Conservation (phyloP, 352 stramenopile genomes). For the Globisporangium takayamanum region DNA sequence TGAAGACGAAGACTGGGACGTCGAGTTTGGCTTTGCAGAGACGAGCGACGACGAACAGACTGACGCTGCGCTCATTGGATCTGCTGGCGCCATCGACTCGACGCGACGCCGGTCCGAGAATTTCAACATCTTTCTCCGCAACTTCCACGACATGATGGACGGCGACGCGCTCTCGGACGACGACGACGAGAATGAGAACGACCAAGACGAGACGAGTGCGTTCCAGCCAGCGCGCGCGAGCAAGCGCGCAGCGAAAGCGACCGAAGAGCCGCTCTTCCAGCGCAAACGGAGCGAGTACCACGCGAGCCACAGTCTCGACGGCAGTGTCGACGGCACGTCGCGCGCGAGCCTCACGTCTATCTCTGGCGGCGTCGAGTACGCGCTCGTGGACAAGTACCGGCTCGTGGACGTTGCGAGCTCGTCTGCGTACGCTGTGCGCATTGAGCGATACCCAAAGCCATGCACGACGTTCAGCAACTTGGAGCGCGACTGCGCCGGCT, state of each 20-base stretch:
- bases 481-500: conserved; percentile 36
- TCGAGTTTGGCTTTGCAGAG: conserved; percentile 67
- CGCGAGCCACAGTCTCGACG: conserved; percentile 39
- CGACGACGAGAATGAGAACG: conserved; percentile 31
- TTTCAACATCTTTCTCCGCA: conserved; percentile 77
- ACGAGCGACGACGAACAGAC: conserved; percentile 31
- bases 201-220: conserved; percentile 30
- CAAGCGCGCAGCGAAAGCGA: conserved; percentile 17
- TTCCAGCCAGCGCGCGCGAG: conserved; percentile 10
- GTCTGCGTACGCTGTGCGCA: conserved; percentile 67
- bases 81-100: conserved; percentile 41
- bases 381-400: conserved; percentile 61
- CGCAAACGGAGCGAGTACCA: conserved; percentile 31
- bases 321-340: conserved; percentile 11
- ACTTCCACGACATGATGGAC: conserved; percentile 75
- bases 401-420: conserved; percentile 65
- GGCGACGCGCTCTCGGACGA: conserved; percentile 56
- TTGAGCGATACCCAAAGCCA: conserved; percentile 75
- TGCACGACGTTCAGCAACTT: conserved; percentile 62
- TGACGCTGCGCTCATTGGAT: conserved; percentile 15
- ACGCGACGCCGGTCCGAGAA: conserved; percentile 62
- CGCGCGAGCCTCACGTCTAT: conserved; percentile 54
- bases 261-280: conserved; percentile 67
- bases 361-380: conserved; percentile 46
- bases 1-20: conserved; percentile 69